Percentiles rank a stretch among this genome's conserved stretches.
Evolutionary conservation across 306 rosid genomes (phyloP).

Genomic region (Rosa chinensis): DNA sequence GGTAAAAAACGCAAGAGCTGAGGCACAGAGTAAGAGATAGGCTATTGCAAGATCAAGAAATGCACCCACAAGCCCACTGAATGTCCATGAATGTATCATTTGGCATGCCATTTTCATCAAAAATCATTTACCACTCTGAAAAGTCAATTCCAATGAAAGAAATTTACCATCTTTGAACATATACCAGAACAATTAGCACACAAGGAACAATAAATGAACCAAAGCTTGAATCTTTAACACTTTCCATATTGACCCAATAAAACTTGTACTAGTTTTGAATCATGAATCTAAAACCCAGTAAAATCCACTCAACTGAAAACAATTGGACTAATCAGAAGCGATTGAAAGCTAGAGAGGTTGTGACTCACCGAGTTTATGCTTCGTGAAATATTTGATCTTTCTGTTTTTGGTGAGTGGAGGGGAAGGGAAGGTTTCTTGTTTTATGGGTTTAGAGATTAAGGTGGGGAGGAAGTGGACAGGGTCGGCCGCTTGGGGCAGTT

Average conservation of each 20-base stretch:
- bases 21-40: conserved; percentile 38
- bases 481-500: neutral
- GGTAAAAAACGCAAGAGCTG: conserved; percentile 38
- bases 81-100: conserved; percentile 38
- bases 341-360: neutral
- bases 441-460: neutral
- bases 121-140: neutral
- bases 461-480: neutral
- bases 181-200: neutral
- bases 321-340: neutral
- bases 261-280: neutral
- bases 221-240: neutral
- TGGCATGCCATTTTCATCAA: conserved; percentile 36
- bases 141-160: neutral
- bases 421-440: neutral
- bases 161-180: neutral
- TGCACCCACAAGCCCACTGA: conserved; percentile 46
- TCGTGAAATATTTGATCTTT: neutral
- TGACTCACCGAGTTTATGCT: conserved; percentile 16
- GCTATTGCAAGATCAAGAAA: conserved; percentile 52
- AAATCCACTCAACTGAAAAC: neutral
- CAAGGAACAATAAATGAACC: too few species aligned
- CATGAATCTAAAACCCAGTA: neutral
- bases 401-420: neutral
- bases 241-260: neutral